Percentiles rank a stretch among this genome's conserved stretches.
Conservation (phyloP, 306 rosid species). For the Cicer chorassanicum region DNA sequence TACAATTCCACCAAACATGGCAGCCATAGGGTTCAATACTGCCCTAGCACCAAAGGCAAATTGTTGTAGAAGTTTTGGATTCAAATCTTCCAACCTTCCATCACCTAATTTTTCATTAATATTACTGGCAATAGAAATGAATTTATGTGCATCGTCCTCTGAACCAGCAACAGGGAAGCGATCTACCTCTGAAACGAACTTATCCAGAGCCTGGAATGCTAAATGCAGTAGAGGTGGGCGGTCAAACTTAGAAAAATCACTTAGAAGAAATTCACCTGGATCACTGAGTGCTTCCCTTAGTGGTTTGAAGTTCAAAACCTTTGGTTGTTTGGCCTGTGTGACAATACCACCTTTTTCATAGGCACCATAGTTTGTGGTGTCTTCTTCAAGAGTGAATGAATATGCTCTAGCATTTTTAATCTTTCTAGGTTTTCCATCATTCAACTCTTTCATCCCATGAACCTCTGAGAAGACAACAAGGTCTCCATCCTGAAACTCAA, state of each 20-base stretch:
- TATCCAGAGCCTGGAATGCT: slow-evolving; percentile 88
- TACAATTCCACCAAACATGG: slow-evolving; percentile 93
- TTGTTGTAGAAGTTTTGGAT: slow-evolving; percentile 70
- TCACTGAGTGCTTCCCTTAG: slow-evolving; percentile 73
- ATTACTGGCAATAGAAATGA: slow-evolving; percentile 63
- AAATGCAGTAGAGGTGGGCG: slow-evolving; percentile 82
- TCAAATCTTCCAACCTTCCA: slow-evolving; percentile 69
- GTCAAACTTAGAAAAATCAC: slow-evolving; percentile 90
- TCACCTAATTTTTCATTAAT: slow-evolving; percentile 68
- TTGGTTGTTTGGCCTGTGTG: slow-evolving; percentile 90
- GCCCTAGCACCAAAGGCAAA: slow-evolving; percentile 93
- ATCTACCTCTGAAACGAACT: slow-evolving; percentile 66
- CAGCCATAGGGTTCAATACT: slow-evolving; percentile 92
- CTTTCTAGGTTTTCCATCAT: slow-evolving; percentile 92
- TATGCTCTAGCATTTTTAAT: slow-evolving; percentile 79
- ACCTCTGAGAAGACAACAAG: slow-evolving; percentile 91
- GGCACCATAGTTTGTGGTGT: slow-evolving; percentile 75
- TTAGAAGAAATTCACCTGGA: slow-evolving; percentile 89
- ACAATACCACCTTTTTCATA: slow-evolving; percentile 92
- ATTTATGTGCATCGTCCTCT: slow-evolving; percentile 80
- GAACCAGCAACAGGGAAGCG: slow-evolving; percentile 83
- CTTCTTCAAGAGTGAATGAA: slow-evolving; percentile 89
- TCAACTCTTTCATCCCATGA: slow-evolving; percentile 89
- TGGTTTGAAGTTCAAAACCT: slow-evolving; percentile 87
- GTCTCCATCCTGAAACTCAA: slow-evolving; percentile 96